Evolutionary conservation across 768 basidiomycete genomes (phyloP).

Genomic region (Boletus sp.): DNA sequence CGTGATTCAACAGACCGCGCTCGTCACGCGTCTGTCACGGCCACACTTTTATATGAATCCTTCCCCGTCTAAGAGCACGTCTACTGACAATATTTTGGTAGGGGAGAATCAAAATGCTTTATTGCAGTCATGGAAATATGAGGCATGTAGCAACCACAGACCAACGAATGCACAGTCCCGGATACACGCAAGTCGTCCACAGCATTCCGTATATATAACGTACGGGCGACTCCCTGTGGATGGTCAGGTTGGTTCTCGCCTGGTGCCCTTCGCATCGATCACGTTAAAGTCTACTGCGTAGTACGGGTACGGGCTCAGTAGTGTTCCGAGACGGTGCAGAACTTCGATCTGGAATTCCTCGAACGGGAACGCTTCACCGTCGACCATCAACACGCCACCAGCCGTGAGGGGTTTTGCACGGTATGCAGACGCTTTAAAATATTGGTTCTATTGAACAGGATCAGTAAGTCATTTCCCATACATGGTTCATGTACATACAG

Average conservation of each 20-base stretch:
- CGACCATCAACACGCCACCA: conserved; percentile 62
- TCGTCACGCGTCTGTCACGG: conserved; percentile 32
- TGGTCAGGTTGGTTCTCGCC: conserved; percentile 8
- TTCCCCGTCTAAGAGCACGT: too few species aligned
- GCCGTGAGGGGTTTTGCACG: conserved; percentile 57
- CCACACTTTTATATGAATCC: conserved; percentile 18
- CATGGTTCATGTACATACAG: conserved; percentile 38
- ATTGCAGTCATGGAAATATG: background rate
- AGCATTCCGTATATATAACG: background rate
- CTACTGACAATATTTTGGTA: background rate
- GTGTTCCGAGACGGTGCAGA: conserved; percentile 59
- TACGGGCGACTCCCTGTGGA: background rate
- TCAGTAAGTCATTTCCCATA: conserved; percentile 5
- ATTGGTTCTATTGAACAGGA: conserved; percentile 48
- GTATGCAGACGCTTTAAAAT: conserved; percentile 72
- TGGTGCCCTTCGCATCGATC: conserved; percentile 25
- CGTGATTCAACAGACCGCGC: conserved; percentile 37
- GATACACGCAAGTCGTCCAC: background rate
- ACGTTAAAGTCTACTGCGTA: conserved; percentile 55
- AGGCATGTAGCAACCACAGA: background rate
- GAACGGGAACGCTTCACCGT: conserved; percentile 76
- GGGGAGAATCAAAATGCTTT: background rate
- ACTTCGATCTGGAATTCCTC: conserved; percentile 76
- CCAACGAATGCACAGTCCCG: background rate
- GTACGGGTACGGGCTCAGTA: conserved; percentile 53